Percentiles rank a stretch among this genome's conserved stretches.
phyloP scores from a whole-genome alignment of 2,329 filamentous ascomycete genomes.

The Alternaria triticimaculans region DNA sequence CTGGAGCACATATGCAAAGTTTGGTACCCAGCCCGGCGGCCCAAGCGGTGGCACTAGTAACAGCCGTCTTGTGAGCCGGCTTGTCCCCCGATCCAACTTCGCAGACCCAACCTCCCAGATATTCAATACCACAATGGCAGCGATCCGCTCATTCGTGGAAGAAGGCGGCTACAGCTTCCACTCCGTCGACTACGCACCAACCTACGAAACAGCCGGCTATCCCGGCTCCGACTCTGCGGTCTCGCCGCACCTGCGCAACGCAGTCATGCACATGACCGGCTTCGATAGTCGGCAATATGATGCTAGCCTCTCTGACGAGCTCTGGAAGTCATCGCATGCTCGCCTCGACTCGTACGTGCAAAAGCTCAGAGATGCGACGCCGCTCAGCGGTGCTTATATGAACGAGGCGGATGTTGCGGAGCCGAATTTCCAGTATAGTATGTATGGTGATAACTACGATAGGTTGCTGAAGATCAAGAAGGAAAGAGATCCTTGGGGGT shows the following conservation, averaged over 20 bases:
- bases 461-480: conserved; percentile 30
- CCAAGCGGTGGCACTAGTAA: conserved; percentile 24
- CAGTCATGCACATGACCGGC: conserved; percentile 37
- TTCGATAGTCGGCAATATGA: conserved; percentile 30
- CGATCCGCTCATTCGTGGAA: conserved; percentile 34
- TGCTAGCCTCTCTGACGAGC: conserved; percentile 20
- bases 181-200: conserved; percentile 36
- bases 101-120: conserved; percentile 18
- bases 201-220: conserved; percentile 30
- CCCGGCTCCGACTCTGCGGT: conserved; percentile 31
- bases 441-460: conserved; percentile 37
- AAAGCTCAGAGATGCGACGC: conserved; percentile 31
- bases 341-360: conserved; percentile 31
- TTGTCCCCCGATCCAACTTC: conserved; percentile 44
- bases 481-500: conserved; percentile 31
- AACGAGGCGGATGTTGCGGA: conserved; percentile 44
- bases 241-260: conserved; percentile 29
- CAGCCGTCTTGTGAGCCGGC: conserved; percentile 34
- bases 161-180: conserved; percentile 37
- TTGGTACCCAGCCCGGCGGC: conserved; percentile 24
- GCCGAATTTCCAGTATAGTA: conserved; percentile 33
- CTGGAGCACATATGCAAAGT: conserved; percentile 27
- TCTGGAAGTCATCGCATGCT: conserved; percentile 30
- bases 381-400: conserved; percentile 42
- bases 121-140: conserved; percentile 25